Evolutionary conservation across 1,284 basidiomycete species (phyloP), one percentile per base, ranked within the genome.

Genomic region (Phellopilus nigrolimitatus): DNA sequence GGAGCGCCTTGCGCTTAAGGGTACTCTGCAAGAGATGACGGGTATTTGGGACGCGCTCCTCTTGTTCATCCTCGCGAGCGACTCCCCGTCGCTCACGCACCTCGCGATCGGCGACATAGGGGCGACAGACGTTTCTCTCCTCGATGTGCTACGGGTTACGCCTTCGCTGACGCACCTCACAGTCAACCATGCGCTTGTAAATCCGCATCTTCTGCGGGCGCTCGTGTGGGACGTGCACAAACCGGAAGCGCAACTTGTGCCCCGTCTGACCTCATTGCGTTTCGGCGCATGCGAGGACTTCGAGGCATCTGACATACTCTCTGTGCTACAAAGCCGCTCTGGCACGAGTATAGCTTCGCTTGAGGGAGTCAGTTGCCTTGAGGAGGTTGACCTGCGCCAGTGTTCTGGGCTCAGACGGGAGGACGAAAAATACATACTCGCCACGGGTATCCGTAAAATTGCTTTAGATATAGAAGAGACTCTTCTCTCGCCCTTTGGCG

Each of bases 71-170:
- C 12, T 22, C 31, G 39, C 36, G 6, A 50, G 48, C 17, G 28
- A 24, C 9, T 28, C 7, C 19, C 48, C 40, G 10, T 40, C 48
- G 17, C 38, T 50, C n/a, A 50, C 48, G 17, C 48, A 50, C 19
- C 22, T 50, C 17, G 48, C 48, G 10, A 50, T 50, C 9, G 31
- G 38, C 17, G 48, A 50, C n/a, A 50, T 42, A 30, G 48, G 48
- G 15, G 39, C 48, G 9, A 42, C 40, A 19, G 48, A 50, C 27
- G 7, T 33, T 3, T 43, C 39, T 22, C 39, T 50, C 40, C 21
- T 39, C 8, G 38, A 41, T 8, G 21, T 50, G 12, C 31, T 50
- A 17, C 38, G 40, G 10, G 19, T 13, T 9, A 50, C 48, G 7
- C 39, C 48, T n/a, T 25, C 24, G 28, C 39, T 50, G 5, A 50